A percentile compares a stretch with the other conserved stretches of the same genome.
These are phyloP conservation scores for Pestalotiopsis sp. DNA, from an alignment of 2,329 filamentous ascomycete genomes.

Conservation along the genomic window DNA sequence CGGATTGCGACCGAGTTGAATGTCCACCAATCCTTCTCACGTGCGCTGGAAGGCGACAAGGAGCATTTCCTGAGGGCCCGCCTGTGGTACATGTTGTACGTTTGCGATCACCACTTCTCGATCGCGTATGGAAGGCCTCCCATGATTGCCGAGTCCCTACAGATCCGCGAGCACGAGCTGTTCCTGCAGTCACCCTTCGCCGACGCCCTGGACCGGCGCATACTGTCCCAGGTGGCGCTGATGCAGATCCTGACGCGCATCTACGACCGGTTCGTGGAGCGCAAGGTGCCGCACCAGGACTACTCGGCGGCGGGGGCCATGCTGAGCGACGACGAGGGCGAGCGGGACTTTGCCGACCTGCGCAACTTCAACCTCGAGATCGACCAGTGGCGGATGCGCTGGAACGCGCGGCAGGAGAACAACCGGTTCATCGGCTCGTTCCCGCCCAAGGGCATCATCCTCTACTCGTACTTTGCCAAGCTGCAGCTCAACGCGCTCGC, in stretches of 20 bases:
- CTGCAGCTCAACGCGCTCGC: slow-evolving; percentile 33
- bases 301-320: slow-evolving; percentile 16
- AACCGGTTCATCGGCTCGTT: slow-evolving; percentile 32
- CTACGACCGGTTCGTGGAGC: slow-evolving; percentile 20
- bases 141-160: slow-evolving; percentile 17
- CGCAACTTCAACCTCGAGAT: slow-evolving; percentile 21
- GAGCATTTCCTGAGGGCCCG: slow-evolving; percentile 57
- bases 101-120: slow-evolving; percentile 67
- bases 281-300: slow-evolving; percentile 4
- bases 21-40: slow-evolving; percentile 54
- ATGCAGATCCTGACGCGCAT: slow-evolving; percentile 19
- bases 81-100: slow-evolving; percentile 65
- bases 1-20: slow-evolving; percentile 60
- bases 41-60: slow-evolving; percentile 44
- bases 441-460: slow-evolving; percentile 31
- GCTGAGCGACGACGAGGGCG: slow-evolving; percentile 12
- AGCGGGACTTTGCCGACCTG: slow-evolving; percentile 18
- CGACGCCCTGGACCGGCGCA: slow-evolving; percentile 20
- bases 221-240: slow-evolving; percentile 13
- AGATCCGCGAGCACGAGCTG: slow-evolving; percentile 8
- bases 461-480: slow-evolving; percentile 36
- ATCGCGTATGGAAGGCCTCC: slow-evolving; percentile 51
- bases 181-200: slow-evolving; percentile 13
- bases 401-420: slow-evolving; percentile 21
- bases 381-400: slow-evolving; percentile 23